Evolutionary conservation across 2,329 filamentous ascomycete species (phyloP), one percentile per base, ranked within the genome.

Genomic region (Periconia sp.): DNA sequence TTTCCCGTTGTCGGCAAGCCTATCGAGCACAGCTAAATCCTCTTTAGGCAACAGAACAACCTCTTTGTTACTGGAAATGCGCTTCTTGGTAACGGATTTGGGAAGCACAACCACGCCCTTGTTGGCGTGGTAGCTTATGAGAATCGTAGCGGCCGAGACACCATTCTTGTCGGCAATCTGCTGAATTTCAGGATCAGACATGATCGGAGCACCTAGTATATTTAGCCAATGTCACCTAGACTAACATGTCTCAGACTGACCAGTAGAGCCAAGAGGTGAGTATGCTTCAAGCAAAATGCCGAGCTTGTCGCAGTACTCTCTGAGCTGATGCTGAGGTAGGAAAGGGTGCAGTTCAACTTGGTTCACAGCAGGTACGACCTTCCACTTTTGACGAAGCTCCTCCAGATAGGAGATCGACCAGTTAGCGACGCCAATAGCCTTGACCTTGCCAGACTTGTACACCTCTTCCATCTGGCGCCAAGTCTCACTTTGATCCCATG

Each of bases 41-140:
- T 87, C 86, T 5, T 79, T 77, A 5, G 80, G 84, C 68, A 92
- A 73, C 40, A 84, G 90, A 37, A 84, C 86, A 67, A 89, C 81
- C 21, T 46, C 30, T 12, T 40, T 36, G 31, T 50, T 50, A 18
- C 23, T 35, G n/a, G 23, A n/a, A n/a, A 50, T 48, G 22, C 47
- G 36, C n/a, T 22, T 19, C 22, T 46, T n/a, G n/a, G n/a, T n/a
- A n/a, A n/a, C n/a, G n/a, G n/a, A n/a, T n/a, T n/a, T n/a, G n/a
- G n/a, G n/a, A n/a, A n/a, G n/a, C n/a, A n/a, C n/a, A n/a, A n/a
- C n/a, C n/a, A n/a, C n/a, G n/a, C n/a, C n/a, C n/a, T n/a, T n/a
- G n/a, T n/a, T n/a, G n/a, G n/a, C n/a, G n/a, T n/a, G n/a, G n/a
- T n/a, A n/a, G n/a, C n/a, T n/a, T n/a, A n/a, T n/a, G n/a, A n/a